Evolutionary conservation across 345 rosid species (phyloP).

Genomic region (Noccaea bulbosa): DNA sequence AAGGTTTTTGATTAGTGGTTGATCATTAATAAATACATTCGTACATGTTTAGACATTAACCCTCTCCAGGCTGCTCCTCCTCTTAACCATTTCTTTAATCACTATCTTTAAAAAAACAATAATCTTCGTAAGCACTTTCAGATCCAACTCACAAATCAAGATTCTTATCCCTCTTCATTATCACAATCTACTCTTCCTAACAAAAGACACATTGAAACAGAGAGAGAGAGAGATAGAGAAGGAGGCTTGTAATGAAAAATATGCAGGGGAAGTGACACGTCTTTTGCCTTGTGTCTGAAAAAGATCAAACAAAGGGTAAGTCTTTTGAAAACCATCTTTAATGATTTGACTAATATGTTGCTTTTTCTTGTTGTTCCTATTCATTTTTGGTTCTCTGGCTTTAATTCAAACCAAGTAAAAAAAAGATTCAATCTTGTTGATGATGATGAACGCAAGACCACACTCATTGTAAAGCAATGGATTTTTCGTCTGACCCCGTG

Average conservation of each 20-base stretch:
- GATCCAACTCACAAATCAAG: slow-evolving; percentile 64
- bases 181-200: slow-evolving; percentile 51
- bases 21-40: slow-evolving; percentile 42
- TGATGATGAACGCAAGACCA: slow-evolving; percentile 32
- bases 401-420: slow-evolving; percentile 13
- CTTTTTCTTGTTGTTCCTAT: slow-evolving; percentile 13
- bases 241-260: slow-evolving; percentile 34
- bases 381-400: slow-evolving; percentile 20
- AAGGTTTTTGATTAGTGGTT: slow-evolving; percentile 36
- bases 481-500: slow-evolving; percentile 36
- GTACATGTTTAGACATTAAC: slow-evolving; percentile 46
- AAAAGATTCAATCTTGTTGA: slow-evolving; percentile 24
- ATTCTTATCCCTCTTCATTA: slow-evolving; percentile 51
- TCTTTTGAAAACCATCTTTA: slow-evolving; percentile 39
- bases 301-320: slow-evolving; percentile 41
- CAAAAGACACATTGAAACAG: slow-evolving; percentile 27
- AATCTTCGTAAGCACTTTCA: slow-evolving; percentile 46
- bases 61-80: slow-evolving; percentile 55
- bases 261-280: slow-evolving; percentile 43
- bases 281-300: slow-evolving; percentile 37
- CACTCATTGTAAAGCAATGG: slow-evolving; percentile 27
- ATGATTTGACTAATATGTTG: slow-evolving; percentile 31
- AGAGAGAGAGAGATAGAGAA: slow-evolving; percentile 35
- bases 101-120: slow-evolving; percentile 19
- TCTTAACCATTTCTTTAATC: slow-evolving; percentile 52